These are phyloP conservation scores for Eruca vesicaria DNA, from an alignment of 441 rosid genomes.

Conservation along the genomic window DNA sequence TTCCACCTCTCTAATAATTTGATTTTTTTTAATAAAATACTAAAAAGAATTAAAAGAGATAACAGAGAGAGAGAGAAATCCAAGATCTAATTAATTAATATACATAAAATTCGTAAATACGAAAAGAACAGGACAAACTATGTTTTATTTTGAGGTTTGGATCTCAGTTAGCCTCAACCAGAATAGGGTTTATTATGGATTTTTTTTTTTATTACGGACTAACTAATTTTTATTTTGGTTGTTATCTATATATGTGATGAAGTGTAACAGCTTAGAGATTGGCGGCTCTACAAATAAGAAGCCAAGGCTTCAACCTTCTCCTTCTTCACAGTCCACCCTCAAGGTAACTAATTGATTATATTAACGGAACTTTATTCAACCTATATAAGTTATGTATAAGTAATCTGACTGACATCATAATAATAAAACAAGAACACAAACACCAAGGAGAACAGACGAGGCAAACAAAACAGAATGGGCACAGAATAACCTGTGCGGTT, in stretches of 20 bases:
- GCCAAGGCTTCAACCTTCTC: conserved; percentile 80
- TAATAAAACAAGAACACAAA: conserved; percentile 34
- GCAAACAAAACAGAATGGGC: conserved; percentile 44
- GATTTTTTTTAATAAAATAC: not conserved
- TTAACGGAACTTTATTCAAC: not conserved
- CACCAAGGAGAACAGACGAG: conserved; percentile 44
- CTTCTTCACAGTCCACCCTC: conserved; percentile 74
- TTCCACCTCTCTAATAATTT: not conserved
- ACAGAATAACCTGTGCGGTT: conserved; percentile 39
- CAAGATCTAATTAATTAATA: not conserved
- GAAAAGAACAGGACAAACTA: conserved; percentile 14
- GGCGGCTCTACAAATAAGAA: conserved; percentile 85
- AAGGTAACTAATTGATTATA: conserved; percentile 54
- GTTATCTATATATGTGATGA: conserved; percentile 20
- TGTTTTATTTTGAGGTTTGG: conserved; percentile 19
- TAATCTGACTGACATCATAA: conserved; percentile 29
- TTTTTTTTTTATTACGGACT: not conserved
- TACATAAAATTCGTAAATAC: conserved; percentile 2
- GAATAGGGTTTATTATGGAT: not conserved
- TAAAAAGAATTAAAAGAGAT: not conserved
- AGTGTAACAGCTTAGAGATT: conserved; percentile 79
- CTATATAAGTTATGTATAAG: conserved; percentile 16
- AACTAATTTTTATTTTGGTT: conserved; percentile 19
- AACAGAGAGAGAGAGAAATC: not conserved
- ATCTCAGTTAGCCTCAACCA: conserved; percentile 8